These are phyloP conservation scores for Sporisorium iseilematis-ciliati DNA, from an alignment of 1,284 basidiomycete species.

Conservation along the genomic window DNA sequence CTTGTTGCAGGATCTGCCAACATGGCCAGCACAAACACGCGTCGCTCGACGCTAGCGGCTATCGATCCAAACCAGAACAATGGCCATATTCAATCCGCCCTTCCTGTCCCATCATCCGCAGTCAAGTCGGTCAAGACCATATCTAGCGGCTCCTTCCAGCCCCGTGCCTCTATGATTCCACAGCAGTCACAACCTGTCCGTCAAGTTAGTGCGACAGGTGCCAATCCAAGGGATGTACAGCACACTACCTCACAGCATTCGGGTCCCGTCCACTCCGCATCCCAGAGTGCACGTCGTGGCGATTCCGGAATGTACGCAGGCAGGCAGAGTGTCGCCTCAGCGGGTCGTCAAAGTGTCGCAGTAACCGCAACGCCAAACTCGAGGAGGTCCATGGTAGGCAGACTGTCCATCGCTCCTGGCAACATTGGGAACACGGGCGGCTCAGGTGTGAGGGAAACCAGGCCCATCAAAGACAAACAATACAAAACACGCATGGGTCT, in stretches of 20 bases:
- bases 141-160: constrained; percentile 30
- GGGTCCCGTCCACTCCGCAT: constrained; percentile 31
- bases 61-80: constrained; percentile 61
- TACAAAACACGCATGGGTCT: constrained; percentile 63
- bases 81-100: constrained; percentile 43
- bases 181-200: constrained; percentile 37
- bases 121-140: constrained; percentile 49
- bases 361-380: constrained; percentile 57
- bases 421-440: constrained; percentile 44
- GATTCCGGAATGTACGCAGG: constrained; percentile 44
- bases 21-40: constrained; percentile 50
- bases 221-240: constrained; percentile 16
- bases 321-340: constrained; percentile 50
- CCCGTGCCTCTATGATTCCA: constrained; percentile 52
- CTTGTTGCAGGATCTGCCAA: not conserved
- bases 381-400: constrained; percentile 44
- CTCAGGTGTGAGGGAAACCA: constrained; percentile 40
- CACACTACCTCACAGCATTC: constrained; percentile 24
- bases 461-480: constrained; percentile 57
- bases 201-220: constrained; percentile 23
- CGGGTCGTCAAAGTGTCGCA: constrained; percentile 50
- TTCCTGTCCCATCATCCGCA: constrained; percentile 50
- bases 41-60: constrained; percentile 59
- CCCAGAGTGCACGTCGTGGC: constrained; percentile 34
- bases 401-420: constrained; percentile 53